Evolutionary conservation across 2,329 filamentous ascomycete genomes (phyloP).

Genomic region (Colletotrichum simmondsii): DNA sequence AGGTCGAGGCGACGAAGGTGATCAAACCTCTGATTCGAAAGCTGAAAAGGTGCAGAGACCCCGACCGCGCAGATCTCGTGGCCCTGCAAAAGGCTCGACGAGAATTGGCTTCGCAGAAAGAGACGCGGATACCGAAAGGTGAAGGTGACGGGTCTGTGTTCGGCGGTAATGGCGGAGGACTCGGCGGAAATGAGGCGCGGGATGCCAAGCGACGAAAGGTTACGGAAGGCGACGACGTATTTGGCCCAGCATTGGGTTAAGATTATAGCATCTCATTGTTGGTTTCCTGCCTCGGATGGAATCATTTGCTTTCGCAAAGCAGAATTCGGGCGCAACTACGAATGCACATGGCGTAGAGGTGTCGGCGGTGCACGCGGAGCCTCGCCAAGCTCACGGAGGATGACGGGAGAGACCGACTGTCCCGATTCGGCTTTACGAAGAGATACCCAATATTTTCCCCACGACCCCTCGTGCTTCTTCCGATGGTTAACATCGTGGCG

Average conservation of each 20-base stretch:
- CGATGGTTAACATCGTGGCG: background rate
- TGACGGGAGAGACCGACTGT: background rate
- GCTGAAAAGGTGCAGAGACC: conserved; percentile 78
- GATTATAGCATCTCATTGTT: background rate
- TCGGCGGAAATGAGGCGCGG: conserved; percentile 39
- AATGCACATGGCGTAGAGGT: background rate
- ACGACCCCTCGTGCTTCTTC: background rate
- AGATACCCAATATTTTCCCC: conserved; percentile 14
- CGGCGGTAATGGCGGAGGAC: conserved; percentile 44
- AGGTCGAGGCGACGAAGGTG: conserved; percentile 58
- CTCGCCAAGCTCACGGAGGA: background rate
- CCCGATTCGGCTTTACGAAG: conserved; percentile 18
- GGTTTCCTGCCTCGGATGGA: background rate
- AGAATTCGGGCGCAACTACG: background rate
- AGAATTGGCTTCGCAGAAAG: conserved; percentile 58
- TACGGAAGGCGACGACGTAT: conserved; percentile 55
- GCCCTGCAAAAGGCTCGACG: conserved; percentile 74
- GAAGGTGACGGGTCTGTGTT: conserved; percentile 59
- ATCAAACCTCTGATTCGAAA: conserved; percentile 74
- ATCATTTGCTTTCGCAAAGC: background rate
- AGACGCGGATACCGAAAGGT: conserved; percentile 48
- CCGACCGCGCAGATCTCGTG: conserved; percentile 78
- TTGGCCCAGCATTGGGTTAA: conserved; percentile 47
- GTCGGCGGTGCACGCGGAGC: background rate
- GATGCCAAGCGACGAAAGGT: conserved; percentile 60